phyloP scores from a whole-genome alignment of 2,329 filamentous ascomycete genomes.

The Aulographum hederae region DNA sequence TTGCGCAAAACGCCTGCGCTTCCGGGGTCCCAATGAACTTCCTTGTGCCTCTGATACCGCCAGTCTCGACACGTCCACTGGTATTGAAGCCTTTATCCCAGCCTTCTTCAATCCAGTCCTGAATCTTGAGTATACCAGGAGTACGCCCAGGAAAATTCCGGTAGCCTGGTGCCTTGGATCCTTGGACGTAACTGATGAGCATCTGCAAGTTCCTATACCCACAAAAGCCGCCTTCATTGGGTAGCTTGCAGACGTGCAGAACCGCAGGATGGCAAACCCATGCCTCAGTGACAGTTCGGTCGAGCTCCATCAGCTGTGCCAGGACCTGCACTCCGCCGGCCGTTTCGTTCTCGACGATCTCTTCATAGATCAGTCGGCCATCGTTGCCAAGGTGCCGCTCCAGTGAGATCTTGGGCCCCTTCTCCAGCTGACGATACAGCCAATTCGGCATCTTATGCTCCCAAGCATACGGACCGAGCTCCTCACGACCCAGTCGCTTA shows the following conservation, averaged over 20 bases:
- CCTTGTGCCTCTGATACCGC: constrained; percentile 69
- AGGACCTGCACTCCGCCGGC: constrained; percentile 25
- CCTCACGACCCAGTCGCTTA: constrained; percentile 20
- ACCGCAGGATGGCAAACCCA: constrained; percentile 66
- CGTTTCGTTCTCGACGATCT: constrained; percentile 25
- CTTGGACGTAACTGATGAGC: constrained; percentile 61
- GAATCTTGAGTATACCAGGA: constrained; percentile 65
- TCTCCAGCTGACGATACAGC: constrained; percentile 21
- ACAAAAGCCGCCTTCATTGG: constrained; percentile 83
- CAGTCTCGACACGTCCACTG: constrained; percentile 60
- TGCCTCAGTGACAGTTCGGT: constrained; percentile 44
- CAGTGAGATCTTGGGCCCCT: constrained; percentile 19
- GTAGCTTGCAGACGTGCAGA: constrained; percentile 50
- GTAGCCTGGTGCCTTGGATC: constrained; percentile 35
- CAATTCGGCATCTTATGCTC: constrained; percentile 26
- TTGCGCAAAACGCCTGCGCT: constrained; percentile 59
- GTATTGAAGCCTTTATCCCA: constrained; percentile 76
- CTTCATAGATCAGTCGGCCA: constrained; percentile 21
- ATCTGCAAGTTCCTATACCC: constrained; percentile 94
- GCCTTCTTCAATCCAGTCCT: constrained; percentile 70
- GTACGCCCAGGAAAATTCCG: constrained; percentile 40
- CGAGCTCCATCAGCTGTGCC: constrained; percentile 35
- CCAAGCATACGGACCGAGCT: constrained; percentile 28
- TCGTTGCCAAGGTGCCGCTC: constrained; percentile 23
- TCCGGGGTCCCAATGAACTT: constrained; percentile 95